These are phyloP conservation scores for Penicillium arizonense DNA, from an alignment of 495 filamentous ascomycete species.

Conservation along the genomic window DNA sequence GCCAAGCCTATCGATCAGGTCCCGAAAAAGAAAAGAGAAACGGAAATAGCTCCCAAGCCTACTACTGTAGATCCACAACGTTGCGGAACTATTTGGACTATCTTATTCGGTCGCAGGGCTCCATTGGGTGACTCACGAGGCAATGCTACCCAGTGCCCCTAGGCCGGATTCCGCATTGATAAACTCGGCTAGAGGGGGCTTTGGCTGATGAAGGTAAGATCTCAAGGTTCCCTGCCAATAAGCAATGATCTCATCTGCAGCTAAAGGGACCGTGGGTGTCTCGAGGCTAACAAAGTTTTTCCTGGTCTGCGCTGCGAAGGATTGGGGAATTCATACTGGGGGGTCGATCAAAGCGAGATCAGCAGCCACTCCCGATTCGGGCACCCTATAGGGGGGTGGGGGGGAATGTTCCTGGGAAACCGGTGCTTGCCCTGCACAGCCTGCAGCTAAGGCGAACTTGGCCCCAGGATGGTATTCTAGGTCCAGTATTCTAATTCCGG, in stretches of 20 bases:
- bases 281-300: constrained; percentile 10
- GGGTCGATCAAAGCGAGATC: constrained; percentile 8
- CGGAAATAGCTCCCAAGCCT: constrained; percentile 7
- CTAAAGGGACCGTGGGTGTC: constrained; percentile 10
- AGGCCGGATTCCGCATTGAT: constrained; percentile 19
- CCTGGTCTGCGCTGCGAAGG: constrained; percentile 5
- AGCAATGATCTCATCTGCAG: constrained; percentile 13
- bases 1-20: background rate
- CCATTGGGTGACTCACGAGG: constrained; percentile 10
- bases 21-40: background rate
- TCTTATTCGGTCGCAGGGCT: background rate
- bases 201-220: constrained; percentile 12
- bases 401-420: constrained; percentile 9
- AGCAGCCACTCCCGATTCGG: constrained; percentile 8
- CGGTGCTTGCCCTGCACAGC: constrained; percentile 3
- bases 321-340: constrained; percentile 9
- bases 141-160: constrained; percentile 17
- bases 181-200: constrained; percentile 11
- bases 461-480: too few species aligned
- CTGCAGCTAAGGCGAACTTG: constrained; percentile 4
- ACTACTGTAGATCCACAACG: constrained; percentile 2
- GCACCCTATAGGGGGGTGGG: constrained; percentile 5
- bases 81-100: background rate
- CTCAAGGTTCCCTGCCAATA: constrained; percentile 17
- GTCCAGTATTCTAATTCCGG: too few species aligned